Conservation (phyloP, 2,329 filamentous ascomycete species). For the Amesomyces nigricolor region DNA sequence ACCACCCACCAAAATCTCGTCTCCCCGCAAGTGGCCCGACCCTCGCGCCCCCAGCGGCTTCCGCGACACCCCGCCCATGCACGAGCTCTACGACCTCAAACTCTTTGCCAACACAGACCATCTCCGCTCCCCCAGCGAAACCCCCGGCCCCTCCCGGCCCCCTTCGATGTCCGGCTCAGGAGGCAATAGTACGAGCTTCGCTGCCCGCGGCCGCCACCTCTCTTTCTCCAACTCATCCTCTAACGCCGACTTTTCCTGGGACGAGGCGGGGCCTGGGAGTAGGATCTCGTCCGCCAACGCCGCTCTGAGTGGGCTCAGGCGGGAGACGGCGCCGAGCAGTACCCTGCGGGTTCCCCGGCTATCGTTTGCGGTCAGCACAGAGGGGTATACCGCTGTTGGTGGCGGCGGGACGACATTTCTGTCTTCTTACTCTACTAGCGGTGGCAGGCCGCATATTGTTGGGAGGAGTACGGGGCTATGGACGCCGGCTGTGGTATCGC, state of each 20-base stretch:
- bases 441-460: slow-evolving; percentile 10
- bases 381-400: slow-evolving; percentile 36
- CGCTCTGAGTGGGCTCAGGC: slow-evolving; percentile 33
- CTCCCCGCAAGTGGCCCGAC: slow-evolving; percentile 21
- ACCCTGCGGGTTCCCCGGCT: slow-evolving; percentile 15
- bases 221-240: slow-evolving; percentile 33
- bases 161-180: slow-evolving; percentile 31
- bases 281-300: slow-evolving; percentile 44
- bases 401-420: slow-evolving; percentile 35
- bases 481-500: slow-evolving; percentile 35
- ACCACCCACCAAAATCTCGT: slow-evolving; percentile 31
- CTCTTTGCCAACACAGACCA: slow-evolving; percentile 72
- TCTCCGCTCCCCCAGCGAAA: slow-evolving; percentile 44
- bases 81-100: slow-evolving; percentile 66
- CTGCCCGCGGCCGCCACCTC: slow-evolving; percentile 38
- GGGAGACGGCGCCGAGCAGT: slow-evolving; percentile 23
- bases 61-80: slow-evolving; percentile 35
- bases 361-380: slow-evolving; percentile 17
- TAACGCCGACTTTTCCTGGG: slow-evolving; percentile 20
- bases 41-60: slow-evolving; percentile 14
- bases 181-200: slow-evolving; percentile 13
- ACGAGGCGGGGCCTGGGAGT: slow-evolving; percentile 29
- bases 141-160: slow-evolving; percentile 30
- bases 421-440: too few species aligned
- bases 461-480: slow-evolving; percentile 40